phyloP scores from a whole-genome alignment of 257 asterid genomes.

The Vinca minor region DNA sequence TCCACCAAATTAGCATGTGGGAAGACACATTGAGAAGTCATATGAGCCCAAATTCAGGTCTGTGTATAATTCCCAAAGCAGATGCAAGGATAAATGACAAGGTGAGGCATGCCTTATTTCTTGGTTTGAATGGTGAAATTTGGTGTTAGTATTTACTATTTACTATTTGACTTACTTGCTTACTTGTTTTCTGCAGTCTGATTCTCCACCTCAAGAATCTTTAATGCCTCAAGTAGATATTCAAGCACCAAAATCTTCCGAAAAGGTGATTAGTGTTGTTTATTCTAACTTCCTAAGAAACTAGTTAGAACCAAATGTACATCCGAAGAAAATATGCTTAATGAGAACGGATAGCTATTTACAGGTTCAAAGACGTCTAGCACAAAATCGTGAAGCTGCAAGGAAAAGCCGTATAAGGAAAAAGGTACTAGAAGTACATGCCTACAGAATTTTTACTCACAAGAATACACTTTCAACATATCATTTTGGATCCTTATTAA shows the following conservation, averaged over 20 bases:
- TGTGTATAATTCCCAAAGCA: constrained; percentile 32
- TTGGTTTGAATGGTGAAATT: not conserved
- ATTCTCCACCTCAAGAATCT: constrained; percentile 56
- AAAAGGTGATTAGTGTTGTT: constrained; percentile 43
- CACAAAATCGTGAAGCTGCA: constrained; percentile 96
- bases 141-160: constrained; percentile 6
- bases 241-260: constrained; percentile 45
- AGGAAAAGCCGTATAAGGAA: constrained; percentile 78
- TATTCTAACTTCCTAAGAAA: no score
- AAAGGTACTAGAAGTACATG: constrained; percentile 40
- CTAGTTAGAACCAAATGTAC: not conserved
- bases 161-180: no score
- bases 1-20: constrained; percentile 77
- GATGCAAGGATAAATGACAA: constrained; percentile 48
- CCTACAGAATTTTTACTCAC: not conserved
- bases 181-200: constrained; percentile 30
- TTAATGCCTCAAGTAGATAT: constrained; percentile 43
- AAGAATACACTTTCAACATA: not conserved
- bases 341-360: not conserved
- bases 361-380: constrained; percentile 72
- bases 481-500: not conserved
- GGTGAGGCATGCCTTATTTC: constrained; percentile 28
- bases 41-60: constrained; percentile 38
- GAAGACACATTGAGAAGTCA: constrained; percentile 53
- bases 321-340: not conserved